Percentiles rank a stretch among this genome's conserved stretches.
Conservation (phyloP, 257 asterid genomes). For the Solanum commersonii region DNA sequence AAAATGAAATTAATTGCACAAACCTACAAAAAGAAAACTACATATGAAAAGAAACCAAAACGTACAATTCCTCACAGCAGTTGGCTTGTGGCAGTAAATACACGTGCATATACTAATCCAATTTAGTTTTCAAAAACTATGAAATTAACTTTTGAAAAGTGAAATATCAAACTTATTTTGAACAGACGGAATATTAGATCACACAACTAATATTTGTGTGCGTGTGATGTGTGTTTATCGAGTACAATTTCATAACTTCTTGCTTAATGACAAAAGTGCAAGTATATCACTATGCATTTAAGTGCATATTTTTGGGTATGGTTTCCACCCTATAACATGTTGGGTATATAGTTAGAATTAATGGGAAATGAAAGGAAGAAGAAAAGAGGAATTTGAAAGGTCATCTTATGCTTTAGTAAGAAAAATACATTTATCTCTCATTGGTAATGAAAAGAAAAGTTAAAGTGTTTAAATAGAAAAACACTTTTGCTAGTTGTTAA, state of each 20-base stretch:
- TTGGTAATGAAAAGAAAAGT: no score
- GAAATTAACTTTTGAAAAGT: not conserved
- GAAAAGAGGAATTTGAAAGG: no score
- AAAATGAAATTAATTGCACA: not conserved
- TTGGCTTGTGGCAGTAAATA: not conserved
- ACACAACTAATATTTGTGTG: not conserved
- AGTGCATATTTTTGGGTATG: not conserved
- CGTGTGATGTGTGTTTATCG: not conserved
- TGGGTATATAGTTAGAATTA: no score
- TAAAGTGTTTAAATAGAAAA: no score
- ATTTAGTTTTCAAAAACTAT: not conserved
- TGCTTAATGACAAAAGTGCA: not conserved
- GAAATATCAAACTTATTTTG: not conserved
- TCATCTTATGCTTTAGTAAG: no score
- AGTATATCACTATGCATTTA: not conserved
- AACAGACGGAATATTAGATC: not conserved
- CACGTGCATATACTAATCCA: not conserved
- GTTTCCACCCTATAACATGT: not conserved
- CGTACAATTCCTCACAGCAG: not conserved
- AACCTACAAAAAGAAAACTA: not conserved
- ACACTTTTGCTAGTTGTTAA: no score
- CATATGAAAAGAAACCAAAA: not conserved
- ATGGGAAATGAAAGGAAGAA: no score
- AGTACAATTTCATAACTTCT: not conserved
- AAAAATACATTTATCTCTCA: no score